Conservation (phyloP, 768 basidiomycete species). For the Cystobasidium tubakii region DNA sequence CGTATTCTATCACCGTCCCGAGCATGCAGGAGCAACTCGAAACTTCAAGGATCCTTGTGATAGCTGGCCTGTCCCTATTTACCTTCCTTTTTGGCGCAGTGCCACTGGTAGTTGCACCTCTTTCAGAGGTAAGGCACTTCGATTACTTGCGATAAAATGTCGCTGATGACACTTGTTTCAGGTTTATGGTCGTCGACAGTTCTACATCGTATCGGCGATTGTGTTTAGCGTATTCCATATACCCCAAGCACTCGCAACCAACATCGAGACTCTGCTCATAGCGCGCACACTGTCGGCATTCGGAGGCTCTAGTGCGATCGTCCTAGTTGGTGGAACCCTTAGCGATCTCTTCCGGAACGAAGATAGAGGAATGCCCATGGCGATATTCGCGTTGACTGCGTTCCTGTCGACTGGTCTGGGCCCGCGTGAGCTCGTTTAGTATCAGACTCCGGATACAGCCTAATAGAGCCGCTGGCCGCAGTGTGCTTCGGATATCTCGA, state of each 20-base stretch:
- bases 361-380: conserved; percentile 18
- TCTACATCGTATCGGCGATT: conserved; percentile 21
- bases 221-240: conserved; percentile 2
- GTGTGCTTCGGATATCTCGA: conserved; percentile 58
- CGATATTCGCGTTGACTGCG: background rate
- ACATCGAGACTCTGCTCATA: conserved; percentile 14
- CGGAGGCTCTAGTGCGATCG: conserved; percentile 2
- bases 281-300: background rate
- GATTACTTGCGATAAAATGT: too few relatives aligned
- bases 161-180: too few relatives aligned
- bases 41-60: background rate
- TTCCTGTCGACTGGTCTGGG: background rate
- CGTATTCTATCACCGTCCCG: background rate
- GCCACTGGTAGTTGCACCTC: conserved; percentile 4
- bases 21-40: background rate
- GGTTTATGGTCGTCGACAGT: background rate
- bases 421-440: conserved; percentile 38
- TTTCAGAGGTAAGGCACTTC: background rate
- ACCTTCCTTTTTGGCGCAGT: background rate
- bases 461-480: conserved; percentile 43
- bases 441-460: conserved; percentile 48
- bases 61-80: background rate
- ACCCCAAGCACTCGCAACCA: conserved; percentile 26
- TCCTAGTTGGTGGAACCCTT: conserved; percentile 2
- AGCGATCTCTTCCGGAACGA: conserved; percentile 1